Evolutionary conservation across 1,284 basidiomycete genomes (phyloP), one percentile per base, ranked within the genome.

Genomic region (Melampsora abietis-canadensis): DNA sequence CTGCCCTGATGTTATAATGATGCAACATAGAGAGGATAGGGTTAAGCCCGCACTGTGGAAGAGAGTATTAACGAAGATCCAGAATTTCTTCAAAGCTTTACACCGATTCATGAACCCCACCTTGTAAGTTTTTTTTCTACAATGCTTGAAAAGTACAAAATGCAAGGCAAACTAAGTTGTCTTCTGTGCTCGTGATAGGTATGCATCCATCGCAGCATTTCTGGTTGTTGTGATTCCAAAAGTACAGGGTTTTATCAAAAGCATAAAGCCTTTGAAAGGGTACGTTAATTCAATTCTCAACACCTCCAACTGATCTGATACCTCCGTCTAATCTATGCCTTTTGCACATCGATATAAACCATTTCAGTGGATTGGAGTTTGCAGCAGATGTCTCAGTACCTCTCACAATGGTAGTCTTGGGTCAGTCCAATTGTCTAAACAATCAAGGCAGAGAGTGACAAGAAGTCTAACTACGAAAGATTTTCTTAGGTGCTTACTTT

Each of bases 341-440:
- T 40, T 40, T 12, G 4, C 4, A 40, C 10, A 1, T 40, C 37
- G 6, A 12, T 40, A 40, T 8, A 5, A 40, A 40, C 12, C 4
- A 40, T 34, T 44, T 27, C 73, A 83, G 83, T 27, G 82, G 82
- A 17, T 79, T 84, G 47, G 78, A 81, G 65, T 81, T 79, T 46
- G 79, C 82, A 7, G 83, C 82, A 19, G 80, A 80, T 2, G 83
- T 82, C 78, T 82, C 82, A 15, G 82, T 84, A 21, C 83, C 83
- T 0, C 77, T 84, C 60, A 84, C 83, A 27, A 81, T 84, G 76
- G 79, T 84, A 19, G 82, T 83, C 54, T 80, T 84, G 44, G 83
- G 83, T 74, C 8, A 60, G 72, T 57, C 6, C 10, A 40, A 40
- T 40, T 12, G 4, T 40, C 37, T 40, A 40, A 8, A 10, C 12